Conservation (phyloP, 805 yeast genomes). For the Cyberlindnera euphorbiiphila region DNA sequence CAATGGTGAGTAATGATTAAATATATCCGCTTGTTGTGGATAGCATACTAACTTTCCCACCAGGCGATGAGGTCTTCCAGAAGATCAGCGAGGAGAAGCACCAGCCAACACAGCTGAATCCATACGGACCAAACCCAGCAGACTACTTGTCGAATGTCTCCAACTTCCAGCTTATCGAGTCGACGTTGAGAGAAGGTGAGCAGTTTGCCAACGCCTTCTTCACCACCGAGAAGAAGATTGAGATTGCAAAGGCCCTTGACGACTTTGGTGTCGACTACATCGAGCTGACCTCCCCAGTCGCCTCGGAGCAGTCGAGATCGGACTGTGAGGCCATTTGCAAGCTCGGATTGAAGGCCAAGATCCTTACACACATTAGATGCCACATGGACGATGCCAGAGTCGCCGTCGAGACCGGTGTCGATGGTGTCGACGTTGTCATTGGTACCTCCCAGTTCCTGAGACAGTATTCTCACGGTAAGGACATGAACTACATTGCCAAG, state of each 20-base stretch:
- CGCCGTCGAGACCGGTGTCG: conserved; percentile 98
- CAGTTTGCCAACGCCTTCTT: conserved; percentile 98
- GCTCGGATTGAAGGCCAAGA: conserved; percentile 92
- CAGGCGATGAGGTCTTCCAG: conserved; percentile 29
- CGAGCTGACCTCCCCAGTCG: conserved; percentile 96
- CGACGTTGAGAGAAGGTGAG: conserved; percentile 97
- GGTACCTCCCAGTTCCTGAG: conserved; percentile 95
- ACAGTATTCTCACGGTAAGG: conserved; percentile 96
- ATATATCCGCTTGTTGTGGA: too few species aligned
- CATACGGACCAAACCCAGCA: conserved; percentile 94
- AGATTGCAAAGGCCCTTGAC: conserved; percentile 94
- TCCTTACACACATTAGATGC: conserved; percentile 94
- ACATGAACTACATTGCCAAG: conserved; percentile 96
- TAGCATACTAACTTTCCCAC: conserved; percentile 11
- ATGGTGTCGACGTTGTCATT: conserved; percentile 97
- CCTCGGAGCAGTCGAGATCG: conserved; percentile 85
- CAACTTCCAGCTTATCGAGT: conserved; percentile 87
- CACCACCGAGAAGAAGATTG: conserved; percentile 89
- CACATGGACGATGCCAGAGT: conserved; percentile 98
- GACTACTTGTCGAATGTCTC: conserved; percentile 89
- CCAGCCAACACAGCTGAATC: conserved; percentile 46
- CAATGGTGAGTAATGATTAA: conserved; percentile 10
- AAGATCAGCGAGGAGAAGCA: conserved; percentile 45
- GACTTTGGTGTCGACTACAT: conserved; percentile 98
- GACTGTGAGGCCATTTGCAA: conserved; percentile 99